Base-by-base conservation (phyloP, 768 basidiomycete genomes). In the Amanita brunnescens region DNA sequence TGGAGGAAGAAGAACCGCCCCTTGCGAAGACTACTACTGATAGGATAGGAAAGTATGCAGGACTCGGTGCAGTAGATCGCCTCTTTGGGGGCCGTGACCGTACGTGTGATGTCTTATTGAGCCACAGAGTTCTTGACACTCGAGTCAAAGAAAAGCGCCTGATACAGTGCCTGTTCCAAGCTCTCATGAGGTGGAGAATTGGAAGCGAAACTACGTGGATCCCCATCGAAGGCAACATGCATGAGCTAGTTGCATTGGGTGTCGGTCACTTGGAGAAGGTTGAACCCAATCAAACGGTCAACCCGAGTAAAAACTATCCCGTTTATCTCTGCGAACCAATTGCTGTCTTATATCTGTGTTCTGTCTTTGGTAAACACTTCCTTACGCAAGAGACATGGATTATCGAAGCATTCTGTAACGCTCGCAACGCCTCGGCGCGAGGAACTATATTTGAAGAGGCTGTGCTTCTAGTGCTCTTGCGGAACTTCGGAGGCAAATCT, bases 271-370 rank as follows among this genome's bases (percentile, higher is more conserved):
- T 59, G 29, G 13, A 52, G 26, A 41, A 44, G 29, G 44, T 46
- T 46, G 44, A 33, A 3, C 16, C 30, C 44, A 2, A 18, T 46
- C 44, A 21, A 46, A 46, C 18, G 29, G 47, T 46, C n/a, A 45
- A 54, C 23, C 34, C 37, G 5, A 18, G 44, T 5, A 24, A 13
- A 18, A 49, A 47, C 24, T 51, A 48, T 47, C 52, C 48, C 9
- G 56, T 57, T 9, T 57, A 57, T 50, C 40, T 59, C 40, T 42
- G 47, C 42, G 54, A 59, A 30, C 58, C 58, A 46, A 39, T 59
- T 13, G 44, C 42, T 13, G 49, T 55, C 48, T 34, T 59, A 32
- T 37, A 23, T 50, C 56, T 59, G 29, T 53, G 56, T 55, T 38
- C 58, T 42, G 32, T 42, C 18, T 51, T 59, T 51, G n/a, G 7